These are phyloP conservation scores for Colletotrichum paranaense DNA, from an alignment of 2,329 filamentous ascomycete species.

Conservation along the genomic window DNA sequence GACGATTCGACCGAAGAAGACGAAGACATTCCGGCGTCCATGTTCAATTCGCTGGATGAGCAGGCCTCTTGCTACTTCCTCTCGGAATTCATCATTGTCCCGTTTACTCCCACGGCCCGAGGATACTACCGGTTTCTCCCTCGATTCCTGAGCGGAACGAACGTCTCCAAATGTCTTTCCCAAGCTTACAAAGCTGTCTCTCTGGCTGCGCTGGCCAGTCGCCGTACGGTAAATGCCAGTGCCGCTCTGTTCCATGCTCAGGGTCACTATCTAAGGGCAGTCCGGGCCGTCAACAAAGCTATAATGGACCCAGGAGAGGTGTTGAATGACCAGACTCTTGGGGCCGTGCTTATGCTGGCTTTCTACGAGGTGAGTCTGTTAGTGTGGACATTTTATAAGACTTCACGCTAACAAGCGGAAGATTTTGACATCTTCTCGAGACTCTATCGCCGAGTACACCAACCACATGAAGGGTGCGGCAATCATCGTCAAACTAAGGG, in stretches of 20 bases:
- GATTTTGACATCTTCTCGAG: constrained; percentile 35
- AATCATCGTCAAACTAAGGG: constrained; percentile 38
- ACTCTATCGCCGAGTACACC: constrained; percentile 36
- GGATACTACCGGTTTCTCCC: constrained; percentile 36
- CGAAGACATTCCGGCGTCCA: constrained; percentile 22
- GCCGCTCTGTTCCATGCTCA: constrained; percentile 29
- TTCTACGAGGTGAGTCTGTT: constrained; percentile 31
- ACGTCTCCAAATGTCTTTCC: constrained; percentile 34
- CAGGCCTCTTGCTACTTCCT: constrained; percentile 36
- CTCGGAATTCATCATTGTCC: constrained; percentile 36
- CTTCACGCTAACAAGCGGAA: background rate
- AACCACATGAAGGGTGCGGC: constrained; percentile 40
- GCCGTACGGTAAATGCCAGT: constrained; percentile 11
- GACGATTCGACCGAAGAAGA: constrained; percentile 26
- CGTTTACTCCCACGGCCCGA: constrained; percentile 11
- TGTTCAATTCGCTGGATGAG: constrained; percentile 32
- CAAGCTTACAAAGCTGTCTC: constrained; percentile 36
- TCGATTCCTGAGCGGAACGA: constrained; percentile 28
- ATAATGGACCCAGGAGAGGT: constrained; percentile 34
- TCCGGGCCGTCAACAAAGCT: constrained; percentile 34
- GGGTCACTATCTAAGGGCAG: constrained; percentile 35
- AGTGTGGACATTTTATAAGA: background rate
- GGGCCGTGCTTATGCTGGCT: constrained; percentile 33
- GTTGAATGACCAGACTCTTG: constrained; percentile 35
- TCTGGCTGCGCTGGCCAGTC: constrained; percentile 30